Base-by-base conservation (phyloP, 1,284 basidiomycete genomes). In the Austroboletus niveus region DNA sequence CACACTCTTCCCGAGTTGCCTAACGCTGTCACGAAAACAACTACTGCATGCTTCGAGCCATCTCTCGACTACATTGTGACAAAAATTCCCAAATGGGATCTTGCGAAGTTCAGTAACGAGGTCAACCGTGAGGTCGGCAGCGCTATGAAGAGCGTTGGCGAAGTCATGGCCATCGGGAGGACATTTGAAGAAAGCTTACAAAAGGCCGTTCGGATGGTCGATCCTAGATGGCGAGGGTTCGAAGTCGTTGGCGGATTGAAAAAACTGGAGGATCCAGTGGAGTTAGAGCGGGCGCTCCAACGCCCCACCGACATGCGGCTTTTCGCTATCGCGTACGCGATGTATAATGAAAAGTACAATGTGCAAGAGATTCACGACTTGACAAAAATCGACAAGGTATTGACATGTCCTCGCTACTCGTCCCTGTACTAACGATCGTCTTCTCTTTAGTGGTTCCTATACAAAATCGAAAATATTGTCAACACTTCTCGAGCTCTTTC, bases 21-120 rank as follows among this genome's bases (percentile, higher is more conserved):
- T 29, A 99, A 99, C 72, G 94, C 96, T 31, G 97, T 99, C 54
- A 99, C 97, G 49, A 99, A 99, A 78, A 96, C 94, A 14, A 99
- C 97, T 5, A 99, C 96, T 8, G 97, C 97, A 2, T 99, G 97
- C 74, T 99, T 99, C 73, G 97, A 99, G 70, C 96, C 97, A n/a
- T 95, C 94, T 12, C 80, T 99, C 47, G 97, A 99, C 74, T 99
- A 99, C 75, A 97, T 99, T 66, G 96, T 99, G 58, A 98, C 94
- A 53, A 99, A 99, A 78, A 99, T 99, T 62, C 97, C 97, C 61
- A 98, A 98, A 74, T 99, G 97, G 95, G 97, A 99, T 74, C 77
- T 99, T 56, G 94, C 94, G 61, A 99, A 99, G 75, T 98, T 99
- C 80, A 88, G 86, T 17, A 74, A 78, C 3, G 94, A 98, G 67